phyloP scores from a whole-genome alignment of 768 basidiomycete genomes.

The Megacollybia marginata region DNA sequence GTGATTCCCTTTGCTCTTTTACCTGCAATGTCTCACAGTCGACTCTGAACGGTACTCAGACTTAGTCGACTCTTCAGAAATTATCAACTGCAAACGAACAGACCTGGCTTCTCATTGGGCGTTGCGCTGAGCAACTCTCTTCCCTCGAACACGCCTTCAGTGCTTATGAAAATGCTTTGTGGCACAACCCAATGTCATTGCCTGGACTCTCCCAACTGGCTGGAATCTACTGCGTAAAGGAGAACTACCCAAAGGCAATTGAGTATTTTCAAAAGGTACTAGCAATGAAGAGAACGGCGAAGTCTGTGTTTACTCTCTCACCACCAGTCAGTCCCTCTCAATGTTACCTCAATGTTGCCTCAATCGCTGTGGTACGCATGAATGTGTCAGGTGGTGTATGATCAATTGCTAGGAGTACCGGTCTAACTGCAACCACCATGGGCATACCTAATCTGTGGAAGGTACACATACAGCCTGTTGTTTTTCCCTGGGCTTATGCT shows the following conservation, averaged over 20 bases:
- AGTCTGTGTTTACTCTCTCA: too few relatives aligned
- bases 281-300: slow-evolving; percentile 94
- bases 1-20: too few relatives aligned
- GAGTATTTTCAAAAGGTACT: slow-evolving; percentile 96
- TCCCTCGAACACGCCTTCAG: slow-evolving; percentile 88
- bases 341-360: too few relatives aligned
- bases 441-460: slow-evolving; percentile 10
- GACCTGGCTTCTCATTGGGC: slow-evolving; percentile 95
- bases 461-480: slow-evolving; percentile 1
- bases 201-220: slow-evolving; percentile 90
- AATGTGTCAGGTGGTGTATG: too few relatives aligned
- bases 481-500: not conserved
- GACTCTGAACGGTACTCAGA: too few relatives aligned
- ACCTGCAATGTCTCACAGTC: too few relatives aligned
- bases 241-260: slow-evolving; percentile 95
- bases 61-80: slow-evolving; percentile 53
- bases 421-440: too few relatives aligned
- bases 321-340: too few relatives aligned
- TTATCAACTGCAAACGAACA: slow-evolving; percentile 85
- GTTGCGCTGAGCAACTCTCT: slow-evolving; percentile 92
- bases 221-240: slow-evolving; percentile 93
- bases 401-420: too few relatives aligned
- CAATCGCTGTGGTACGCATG: too few relatives aligned
- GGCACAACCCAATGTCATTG: slow-evolving; percentile 90
- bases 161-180: slow-evolving; percentile 92